Base-by-base conservation (phyloP, 169 alveolate genomes). In the Eimeria tenella region DNA sequence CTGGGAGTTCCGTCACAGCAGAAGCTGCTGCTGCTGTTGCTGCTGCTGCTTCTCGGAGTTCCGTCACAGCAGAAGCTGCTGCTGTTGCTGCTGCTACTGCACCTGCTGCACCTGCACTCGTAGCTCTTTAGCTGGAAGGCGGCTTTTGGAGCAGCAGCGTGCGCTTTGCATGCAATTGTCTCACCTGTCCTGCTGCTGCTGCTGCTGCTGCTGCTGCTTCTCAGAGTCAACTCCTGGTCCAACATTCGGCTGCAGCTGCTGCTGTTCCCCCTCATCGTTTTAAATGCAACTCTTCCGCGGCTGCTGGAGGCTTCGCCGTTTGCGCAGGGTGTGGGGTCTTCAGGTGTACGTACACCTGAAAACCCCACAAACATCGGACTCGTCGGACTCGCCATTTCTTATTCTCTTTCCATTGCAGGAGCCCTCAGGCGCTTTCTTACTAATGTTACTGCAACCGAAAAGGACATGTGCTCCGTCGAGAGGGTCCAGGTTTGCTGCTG, bases 381-480 rank as follows among this genome's bases (percentile, higher is more conserved):
- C 31, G 25, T 94, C 6, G 97, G 97, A n/a, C 83, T 95, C 60
- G 96, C 97, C 5, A 75, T 95, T 7, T 95, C 95, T 52, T 95
- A 93, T 58, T 93, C 97, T 19, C 95, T 94, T 42, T 93, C 97
- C 5, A 77, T 95, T 52, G 96, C 97, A 21, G 87, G 95, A 8
- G 87, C 94, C n/a, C 93, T 95, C 50, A 94, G 97, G 19, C 79
- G 94, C 42, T 84, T 92, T 52, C 88, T 95, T 1, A 82, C 77
- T 23, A 93, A 95, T 31, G 87, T 82, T 31, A 94, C 94, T 4
- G 79, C 91, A 75, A 81, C 94, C 93, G 97, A 95, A 79, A 95
- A 90, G 31, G 96, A 95, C 53, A 95, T 95, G 97, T 91, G 95
- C 53, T 95, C 97, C 5, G 96, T 94, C 5, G 97, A 95, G 60